Evolutionary conservation across 208 protist species (phyloP), one percentile per base, ranked within the genome.

Genomic region (Leishmania turanica): DNA sequence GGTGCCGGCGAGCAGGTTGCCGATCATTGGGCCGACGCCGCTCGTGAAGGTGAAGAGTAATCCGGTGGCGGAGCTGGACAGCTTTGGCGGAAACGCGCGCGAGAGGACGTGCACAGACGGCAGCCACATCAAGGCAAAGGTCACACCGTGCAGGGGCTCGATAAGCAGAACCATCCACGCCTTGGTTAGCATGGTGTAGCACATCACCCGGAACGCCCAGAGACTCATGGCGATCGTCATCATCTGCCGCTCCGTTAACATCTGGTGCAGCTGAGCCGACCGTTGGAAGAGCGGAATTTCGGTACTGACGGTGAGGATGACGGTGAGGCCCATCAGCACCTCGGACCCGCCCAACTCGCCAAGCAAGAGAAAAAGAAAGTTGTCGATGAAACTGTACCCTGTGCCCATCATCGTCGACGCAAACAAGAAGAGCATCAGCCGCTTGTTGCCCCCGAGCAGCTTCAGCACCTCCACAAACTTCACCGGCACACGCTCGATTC

Each of bases 261-360:
- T 81, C 54, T 75, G 34, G 62, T 89, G 83, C 31, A 97, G 54
- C 19, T 62, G 60, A n/a, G 84, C 82, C 34, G 84, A 83, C 71
- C 77, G 80, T 69, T 88, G 80, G 69, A 96, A 93, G 42, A 97
- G 77, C n/a, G 91, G 90, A 54, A 96, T 91, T 77, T 97, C 93
- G n/a, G 87, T 89, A 42, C 82, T 89, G 31, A 96, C 87, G 53
- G 89, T 93, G 62, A 95, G 47, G 11, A 87, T 77, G n/a, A 95
- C 68, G 21, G 90, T 87, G 37, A 96, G 37, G 6, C 91, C 93
- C 40, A 96, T 84, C 45, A 97, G 79, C 19, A 89, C 34, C 54
- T 70, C 79, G 27, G 89, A 77, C 6, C 71, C 92, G 37, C 79
- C 84, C 42, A 95, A 60, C 47, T 81, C 83, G 1, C 85, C 66